Evolutionary conservation across 441 rosid genomes (phyloP).

Genomic region (Pelargonium fulgidum): DNA sequence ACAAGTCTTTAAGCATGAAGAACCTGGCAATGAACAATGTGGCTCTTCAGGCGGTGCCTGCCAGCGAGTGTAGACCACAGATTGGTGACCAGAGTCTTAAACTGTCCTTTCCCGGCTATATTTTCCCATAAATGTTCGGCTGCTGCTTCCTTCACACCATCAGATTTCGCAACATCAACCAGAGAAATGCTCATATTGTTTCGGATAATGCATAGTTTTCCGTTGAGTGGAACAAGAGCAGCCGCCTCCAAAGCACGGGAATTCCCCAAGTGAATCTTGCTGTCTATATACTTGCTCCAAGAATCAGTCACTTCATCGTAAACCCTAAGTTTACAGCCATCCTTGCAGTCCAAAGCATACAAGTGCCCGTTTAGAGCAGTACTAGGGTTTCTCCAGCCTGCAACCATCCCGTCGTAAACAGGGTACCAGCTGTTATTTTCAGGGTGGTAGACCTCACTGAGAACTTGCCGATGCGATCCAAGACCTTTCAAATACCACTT

Average conservation of each 20-base stretch:
- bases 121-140: slow-evolving; percentile 51
- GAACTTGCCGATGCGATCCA: slow-evolving; percentile 42
- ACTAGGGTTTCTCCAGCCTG: slow-evolving; percentile 53
- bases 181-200: slow-evolving; percentile 47
- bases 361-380: slow-evolving; percentile 36
- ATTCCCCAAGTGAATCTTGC: slow-evolving; percentile 45
- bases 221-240: slow-evolving; percentile 43
- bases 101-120: slow-evolving; percentile 40
- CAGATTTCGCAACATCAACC: slow-evolving; percentile 39
- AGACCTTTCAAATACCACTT: slow-evolving; percentile 52
- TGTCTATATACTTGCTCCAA: slow-evolving; percentile 45
- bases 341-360: slow-evolving; percentile 50
- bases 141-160: slow-evolving; percentile 29
- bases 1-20: slow-evolving; percentile 37
- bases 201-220: slow-evolving; percentile 43
- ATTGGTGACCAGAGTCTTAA: slow-evolving; percentile 42
- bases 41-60: slow-evolving; percentile 43
- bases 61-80: slow-evolving; percentile 45
- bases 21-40: slow-evolving; percentile 48
- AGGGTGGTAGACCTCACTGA: slow-evolving; percentile 47
- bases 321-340: slow-evolving; percentile 45
- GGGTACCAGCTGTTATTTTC: slow-evolving; percentile 43
- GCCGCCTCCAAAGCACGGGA: slow-evolving; percentile 48
- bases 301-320: slow-evolving; percentile 41
- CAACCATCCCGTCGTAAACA: slow-evolving; percentile 41